These are phyloP conservation scores for Mallotus japonicus DNA, from an alignment of 441 rosid genomes.

Conservation along the genomic window DNA sequence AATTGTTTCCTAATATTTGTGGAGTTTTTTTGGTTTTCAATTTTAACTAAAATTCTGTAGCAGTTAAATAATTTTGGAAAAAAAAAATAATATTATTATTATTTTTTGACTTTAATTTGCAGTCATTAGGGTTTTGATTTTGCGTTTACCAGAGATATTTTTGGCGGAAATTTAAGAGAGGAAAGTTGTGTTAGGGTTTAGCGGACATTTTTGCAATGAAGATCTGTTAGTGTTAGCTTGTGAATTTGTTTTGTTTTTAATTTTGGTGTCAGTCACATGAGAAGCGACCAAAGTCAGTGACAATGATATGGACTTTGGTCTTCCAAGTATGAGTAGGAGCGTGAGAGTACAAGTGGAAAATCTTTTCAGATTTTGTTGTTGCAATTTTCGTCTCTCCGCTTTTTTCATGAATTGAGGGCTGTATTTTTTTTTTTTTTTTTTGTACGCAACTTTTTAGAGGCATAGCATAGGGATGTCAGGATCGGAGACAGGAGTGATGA, in stretches of 20 bases:
- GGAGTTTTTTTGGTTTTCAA: constrained; percentile 5
- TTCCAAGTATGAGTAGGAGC: background rate
- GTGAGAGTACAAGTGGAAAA: background rate
- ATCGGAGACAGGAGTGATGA: constrained; percentile 65
- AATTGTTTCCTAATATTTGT: constrained; percentile 19
- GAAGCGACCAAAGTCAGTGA: background rate
- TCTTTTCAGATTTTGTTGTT: background rate
- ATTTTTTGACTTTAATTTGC: too few relatives aligned
- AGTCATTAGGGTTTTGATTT: constrained; percentile 7
- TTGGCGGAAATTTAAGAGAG: constrained; percentile 22
- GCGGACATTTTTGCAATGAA: background rate
- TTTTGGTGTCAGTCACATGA: background rate
- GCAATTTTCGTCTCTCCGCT: background rate
- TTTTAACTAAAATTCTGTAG: constrained; percentile 15
- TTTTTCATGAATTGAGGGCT: too few relatives aligned
- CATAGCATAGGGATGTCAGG: constrained; percentile 45
- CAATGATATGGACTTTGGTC: background rate
- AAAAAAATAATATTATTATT: background rate
- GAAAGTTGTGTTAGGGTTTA: constrained; percentile 16
- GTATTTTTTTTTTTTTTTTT: too few relatives aligned
- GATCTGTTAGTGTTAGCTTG: background rate
- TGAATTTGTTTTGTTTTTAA: too few relatives aligned
- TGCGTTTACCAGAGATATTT: constrained; percentile 20
- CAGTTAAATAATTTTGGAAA: background rate
- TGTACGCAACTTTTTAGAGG: too few relatives aligned